phyloP scores from a whole-genome alignment of 345 rosid species.

The Excoecaria cochinchinensis region DNA sequence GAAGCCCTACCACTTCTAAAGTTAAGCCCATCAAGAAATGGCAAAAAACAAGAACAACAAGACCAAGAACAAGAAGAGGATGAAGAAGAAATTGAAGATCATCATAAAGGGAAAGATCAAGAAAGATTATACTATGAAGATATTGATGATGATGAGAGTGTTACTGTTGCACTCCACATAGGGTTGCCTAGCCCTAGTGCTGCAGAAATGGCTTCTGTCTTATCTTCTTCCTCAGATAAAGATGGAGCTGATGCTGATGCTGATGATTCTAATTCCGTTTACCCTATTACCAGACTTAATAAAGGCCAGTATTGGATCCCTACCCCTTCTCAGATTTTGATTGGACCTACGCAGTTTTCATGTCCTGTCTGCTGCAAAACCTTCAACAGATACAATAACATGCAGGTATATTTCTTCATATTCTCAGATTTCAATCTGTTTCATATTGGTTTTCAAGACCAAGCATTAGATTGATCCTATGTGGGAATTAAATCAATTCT shows the following conservation, averaged over 20 bases:
- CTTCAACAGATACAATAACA: conserved; percentile 96
- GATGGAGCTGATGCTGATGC: conserved; percentile 48
- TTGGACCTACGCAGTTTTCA: conserved; percentile 96
- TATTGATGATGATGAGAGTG: conserved; percentile 39
- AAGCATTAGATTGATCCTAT: not conserved
- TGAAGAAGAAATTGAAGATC: conserved; percentile 23
- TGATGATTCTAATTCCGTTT: conserved; percentile 38
- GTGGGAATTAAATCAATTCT: not conserved
- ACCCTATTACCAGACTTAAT: conserved; percentile 64
- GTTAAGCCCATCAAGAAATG: conserved; percentile 59
- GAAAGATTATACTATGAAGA: not conserved
- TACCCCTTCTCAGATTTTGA: conserved; percentile 94
- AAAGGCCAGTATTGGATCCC: conserved; percentile 99
- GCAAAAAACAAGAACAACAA: conserved; percentile 25
- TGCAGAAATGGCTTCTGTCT: conserved; percentile 66
- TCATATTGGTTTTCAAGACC: no score
- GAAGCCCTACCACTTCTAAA: conserved; percentile 82
- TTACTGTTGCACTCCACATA: conserved; percentile 89
- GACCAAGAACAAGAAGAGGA: conserved; percentile 20
- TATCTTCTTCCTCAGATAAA: conserved; percentile 47
- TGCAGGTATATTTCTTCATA: conserved; percentile 55
- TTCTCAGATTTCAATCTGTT: not conserved
- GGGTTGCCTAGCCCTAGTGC: conserved; percentile 90
- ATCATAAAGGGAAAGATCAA: conserved; percentile 25
- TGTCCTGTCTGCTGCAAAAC: conserved; percentile 97